Evolutionary conservation across 345 rosid genomes (phyloP), one percentile per base, ranked within the genome.

Genomic region (Hypericum perforatum): DNA sequence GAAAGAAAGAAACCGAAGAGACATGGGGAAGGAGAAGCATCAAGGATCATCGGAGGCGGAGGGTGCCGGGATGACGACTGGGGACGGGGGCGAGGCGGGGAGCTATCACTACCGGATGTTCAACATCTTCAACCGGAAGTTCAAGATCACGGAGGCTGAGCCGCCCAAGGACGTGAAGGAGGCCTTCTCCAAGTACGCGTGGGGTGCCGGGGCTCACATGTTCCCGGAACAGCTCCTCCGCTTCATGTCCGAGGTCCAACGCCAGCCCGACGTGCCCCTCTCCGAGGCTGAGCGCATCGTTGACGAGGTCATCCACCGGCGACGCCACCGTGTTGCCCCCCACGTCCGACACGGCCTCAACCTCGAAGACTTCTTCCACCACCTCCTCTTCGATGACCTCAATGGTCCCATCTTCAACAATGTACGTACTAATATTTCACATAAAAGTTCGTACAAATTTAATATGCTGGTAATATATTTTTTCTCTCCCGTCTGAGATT

Each of bases 101-200:
- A 67, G 72, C 42, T 67, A 67, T 45, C 61, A 62, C 48, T 67
- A 67, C 67, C 52, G 42, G 9, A 67, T 61, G 72, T 67, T 67
- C 50, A 61, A 53, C 16, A 39, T 67, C 39, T 67, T 67, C 58
- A 67, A 67, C 58, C 11, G 72, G 6, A 67, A 67, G 36, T 67
- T 61, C 63, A 67, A 62, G 63, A 67, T 67, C 50, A 67, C 72
- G 39, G 72, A 67, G 49, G 56, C 59, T 0, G 55, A 57, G 63
- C 66, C 71, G 9, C 66, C 71, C 5, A 7, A 16, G 8, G 66
- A 67, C 54, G 66, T 62, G 9, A 52, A 56, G 15, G 41, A 52
- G 8, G 41, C 45, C 13, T 62, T 62, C 16, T 1, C 40, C 36
- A 57, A 60, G 55, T 62, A 49, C 49, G 46, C 66, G 5, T 41